Conservation (phyloP, 495 filamentous ascomycete species). For the Podospora pseudocomata region DNA sequence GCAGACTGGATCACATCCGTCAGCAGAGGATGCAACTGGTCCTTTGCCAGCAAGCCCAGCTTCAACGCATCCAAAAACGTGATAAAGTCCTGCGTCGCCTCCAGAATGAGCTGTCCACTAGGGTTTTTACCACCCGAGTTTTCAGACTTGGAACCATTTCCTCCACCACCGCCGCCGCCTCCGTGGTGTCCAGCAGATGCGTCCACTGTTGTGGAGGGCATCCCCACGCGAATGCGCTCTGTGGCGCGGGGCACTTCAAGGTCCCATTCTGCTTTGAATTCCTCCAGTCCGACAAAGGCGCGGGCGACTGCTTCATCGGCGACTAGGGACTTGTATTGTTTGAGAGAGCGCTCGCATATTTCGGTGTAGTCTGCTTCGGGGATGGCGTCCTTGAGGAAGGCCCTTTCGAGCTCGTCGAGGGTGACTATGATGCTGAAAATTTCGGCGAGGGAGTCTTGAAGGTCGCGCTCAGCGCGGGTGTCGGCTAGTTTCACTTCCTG, state of each 20-base stretch:
- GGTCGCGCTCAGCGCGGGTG: slow-evolving; percentile 80
- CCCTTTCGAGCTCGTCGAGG: slow-evolving; percentile 91
- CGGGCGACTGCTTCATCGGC: slow-evolving; percentile 78
- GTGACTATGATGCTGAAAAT: slow-evolving; percentile 97
- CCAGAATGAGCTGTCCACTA: slow-evolving; percentile 71
- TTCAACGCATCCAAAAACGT: slow-evolving; percentile 93
- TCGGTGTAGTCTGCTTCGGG: slow-evolving; percentile 90
- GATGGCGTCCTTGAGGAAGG: slow-evolving; percentile 94
- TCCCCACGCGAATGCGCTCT: slow-evolving; percentile 83
- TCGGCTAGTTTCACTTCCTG: slow-evolving; percentile 91
- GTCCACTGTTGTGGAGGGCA: slow-evolving; percentile 61
- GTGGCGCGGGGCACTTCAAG: slow-evolving; percentile 93
- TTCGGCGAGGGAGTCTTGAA: slow-evolving; percentile 93
- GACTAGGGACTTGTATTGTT: slow-evolving; percentile 94
- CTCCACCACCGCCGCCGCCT: slow-evolving; percentile 22
- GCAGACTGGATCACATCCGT: slow-evolving; percentile 94
- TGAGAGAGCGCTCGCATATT: slow-evolving; percentile 84
- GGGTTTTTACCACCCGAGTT: slow-evolving; percentile 51
- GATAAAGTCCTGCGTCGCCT: slow-evolving; percentile 96
- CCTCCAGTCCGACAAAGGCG: slow-evolving; percentile 82
- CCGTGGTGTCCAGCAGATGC: slow-evolving; percentile 38
- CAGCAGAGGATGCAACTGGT: slow-evolving; percentile 88
- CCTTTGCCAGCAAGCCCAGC: slow-evolving; percentile 85
- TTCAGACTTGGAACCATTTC: slow-evolving; percentile 41
- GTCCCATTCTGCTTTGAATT: slow-evolving; percentile 91